phyloP scores from a whole-genome alignment of 2,329 filamentous ascomycete genomes.

The Alternaria novae-zelandiae region DNA sequence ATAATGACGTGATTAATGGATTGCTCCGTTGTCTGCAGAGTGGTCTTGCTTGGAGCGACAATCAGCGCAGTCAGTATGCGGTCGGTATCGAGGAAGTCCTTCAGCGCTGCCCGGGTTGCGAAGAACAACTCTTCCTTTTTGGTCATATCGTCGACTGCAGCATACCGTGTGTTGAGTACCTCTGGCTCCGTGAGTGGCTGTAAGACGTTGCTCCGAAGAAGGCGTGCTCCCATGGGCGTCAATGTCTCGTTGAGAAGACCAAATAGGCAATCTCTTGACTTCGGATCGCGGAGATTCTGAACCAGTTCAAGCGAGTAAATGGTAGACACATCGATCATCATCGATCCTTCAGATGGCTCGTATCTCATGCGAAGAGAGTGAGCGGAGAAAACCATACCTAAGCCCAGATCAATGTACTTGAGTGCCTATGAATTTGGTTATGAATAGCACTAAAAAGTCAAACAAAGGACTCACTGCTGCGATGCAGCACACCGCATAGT shows the following conservation, averaged over 20 bases:
- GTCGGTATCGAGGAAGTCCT: conserved; percentile 78
- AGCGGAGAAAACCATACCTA: conserved; percentile 72
- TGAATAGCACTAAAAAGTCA: not conserved
- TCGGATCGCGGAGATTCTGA: conserved; percentile 79
- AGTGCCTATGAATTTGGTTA: conserved; percentile 64
- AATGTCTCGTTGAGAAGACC: conserved; percentile 83
- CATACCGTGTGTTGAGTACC: conserved; percentile 75
- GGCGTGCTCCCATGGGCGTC: conserved; percentile 86
- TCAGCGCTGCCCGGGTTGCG: conserved; percentile 74
- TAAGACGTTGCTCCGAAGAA: conserved; percentile 83
- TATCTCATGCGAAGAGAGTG: conserved; percentile 87
- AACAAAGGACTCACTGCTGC: conserved; percentile 76
- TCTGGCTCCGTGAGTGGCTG: conserved; percentile 80
- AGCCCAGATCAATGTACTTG: conserved; percentile 77
- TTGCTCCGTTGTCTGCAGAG: conserved; percentile 74
- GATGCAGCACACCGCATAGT: conserved; percentile 83
- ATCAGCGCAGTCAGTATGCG: conserved; percentile 81
- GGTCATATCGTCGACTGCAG: conserved; percentile 82
- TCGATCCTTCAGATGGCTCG: conserved; percentile 85
- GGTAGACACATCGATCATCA: conserved; percentile 94
- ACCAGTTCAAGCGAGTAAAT: conserved; percentile 88
- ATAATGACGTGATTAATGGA: conserved; percentile 86
- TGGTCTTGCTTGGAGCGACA: conserved; percentile 70
- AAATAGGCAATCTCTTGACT: conserved; percentile 82
- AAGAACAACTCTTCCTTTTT: conserved; percentile 86